Conservation (phyloP, 805 yeast genomes). For the Suhomyces vadensis region DNA sequence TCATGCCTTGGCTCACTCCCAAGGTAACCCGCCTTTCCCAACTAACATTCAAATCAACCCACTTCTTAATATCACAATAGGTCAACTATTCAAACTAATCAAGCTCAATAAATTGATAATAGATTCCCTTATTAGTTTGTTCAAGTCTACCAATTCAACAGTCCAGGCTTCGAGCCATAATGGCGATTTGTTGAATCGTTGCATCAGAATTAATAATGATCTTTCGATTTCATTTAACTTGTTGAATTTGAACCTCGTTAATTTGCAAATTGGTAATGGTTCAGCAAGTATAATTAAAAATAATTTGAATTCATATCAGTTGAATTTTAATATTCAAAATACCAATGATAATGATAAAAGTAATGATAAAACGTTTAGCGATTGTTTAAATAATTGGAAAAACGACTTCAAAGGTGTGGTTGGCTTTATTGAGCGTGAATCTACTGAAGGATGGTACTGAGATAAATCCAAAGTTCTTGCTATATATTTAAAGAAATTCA, state of each 20-base stretch:
- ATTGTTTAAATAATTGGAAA: conserved; percentile 16
- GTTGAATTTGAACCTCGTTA: conserved; percentile 26
- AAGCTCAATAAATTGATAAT: conserved; percentile 37
- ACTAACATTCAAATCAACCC: conserved; percentile 24
- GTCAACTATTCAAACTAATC: conserved; percentile 36
- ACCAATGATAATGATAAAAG: background rate
- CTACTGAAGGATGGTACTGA: conserved; percentile 38
- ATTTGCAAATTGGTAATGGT: conserved; percentile 26
- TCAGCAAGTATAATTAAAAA: conserved; percentile 22
- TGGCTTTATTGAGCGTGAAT: conserved; percentile 33
- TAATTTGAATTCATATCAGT: conserved; percentile 26
- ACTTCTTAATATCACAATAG: conserved; percentile 32
- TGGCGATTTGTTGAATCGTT: conserved; percentile 29
- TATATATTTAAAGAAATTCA: no score
- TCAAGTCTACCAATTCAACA: conserved; percentile 9
- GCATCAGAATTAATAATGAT: conserved; percentile 38
- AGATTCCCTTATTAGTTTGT: conserved; percentile 27
- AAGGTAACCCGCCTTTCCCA: background rate
- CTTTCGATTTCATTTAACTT: conserved; percentile 35
- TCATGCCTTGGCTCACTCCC: background rate
- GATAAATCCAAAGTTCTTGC: background rate
- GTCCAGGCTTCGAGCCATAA: conserved; percentile 14
- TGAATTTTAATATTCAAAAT: conserved; percentile 24
- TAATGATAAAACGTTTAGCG: background rate
- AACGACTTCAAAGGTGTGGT: conserved; percentile 17